Evolutionary conservation across 768 basidiomycete genomes (phyloP), one percentile per base, ranked within the genome.

Genomic region (Tricholoma saponaceum): DNA sequence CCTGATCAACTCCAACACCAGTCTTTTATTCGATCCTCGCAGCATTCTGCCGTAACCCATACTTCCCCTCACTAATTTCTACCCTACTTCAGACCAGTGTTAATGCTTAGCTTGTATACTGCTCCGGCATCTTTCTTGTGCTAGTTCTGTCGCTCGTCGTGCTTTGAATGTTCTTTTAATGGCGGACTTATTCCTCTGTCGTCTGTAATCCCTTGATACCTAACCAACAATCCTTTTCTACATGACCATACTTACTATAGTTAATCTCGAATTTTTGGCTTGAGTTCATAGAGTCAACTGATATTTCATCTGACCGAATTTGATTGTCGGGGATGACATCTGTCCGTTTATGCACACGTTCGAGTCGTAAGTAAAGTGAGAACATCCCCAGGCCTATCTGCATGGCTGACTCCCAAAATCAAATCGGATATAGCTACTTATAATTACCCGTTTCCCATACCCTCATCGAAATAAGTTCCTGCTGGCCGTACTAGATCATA

Each of bases 1-100:
- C 67, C 72, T 20, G 73, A 72, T 2, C 73, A 74, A 58, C 62
- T 71, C 43, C 73, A 74, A 54, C 73, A 71, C 55, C 72, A 74
- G 54, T 74, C 73, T 3, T 74, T 74, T 58, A 67, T 74, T 63
- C 67, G 73, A 55, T 67, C 70, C 28, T 68, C 72, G 1, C 70
- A 72, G 54, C 70, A 66, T 49, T 22, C 67, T 41, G 53, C 65
- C 26, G 52, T 52, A 25, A 63, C 58, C 35, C 58, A 62, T 54
- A 60, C 66, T 49, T 58, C 64, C 22, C 63, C 66, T 30, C 64
- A 62, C 32, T 67, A 64, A 67, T 63, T n/a, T 60, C 28, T 60
- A 63, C 52, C 51, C 52, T 63, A 60, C 57, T 58, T 60, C 59
- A 60, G 60, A 55, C 28, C 43, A 52, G 55, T 65, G 49, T 54